Base-by-base conservation (phyloP, 129 eudicot species). In the Logfia minima region DNA sequence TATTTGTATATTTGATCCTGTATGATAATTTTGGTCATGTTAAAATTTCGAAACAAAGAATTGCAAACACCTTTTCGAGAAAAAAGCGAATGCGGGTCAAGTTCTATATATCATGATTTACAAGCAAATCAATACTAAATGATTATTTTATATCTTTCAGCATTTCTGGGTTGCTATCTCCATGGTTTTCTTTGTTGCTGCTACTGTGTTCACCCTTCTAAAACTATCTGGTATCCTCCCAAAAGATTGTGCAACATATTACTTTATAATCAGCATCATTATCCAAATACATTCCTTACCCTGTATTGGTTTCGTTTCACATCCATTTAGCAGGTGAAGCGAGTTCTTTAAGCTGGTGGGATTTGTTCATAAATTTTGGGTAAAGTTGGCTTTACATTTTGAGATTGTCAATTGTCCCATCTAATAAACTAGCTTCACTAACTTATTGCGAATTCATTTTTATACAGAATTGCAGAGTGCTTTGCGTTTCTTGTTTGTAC, bases 401-500 rank as follows among this genome's bases (percentile, higher is more conserved):
- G 28, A 16, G 62, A 26, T 19, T 76, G 52, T 45, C 19, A 43
- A 35, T 56, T 29, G n/a, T 68, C 51, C 77, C 21, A 29, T 79
- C 18, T 39, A 32, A 4, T 34, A 52, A 2, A 1, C 17, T 48
- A 62, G 28, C 70, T 56, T 43, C 24, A 69, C 68, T 74, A 41
- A 69, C 60, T 63, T 19, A 13, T 64, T 63, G 4, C 23, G 28
- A 48, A 21, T 28, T 68, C 68, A 17, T 61, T 24, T 34, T 71
- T 81, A 7, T 76, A 43, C 87, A 92, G 92, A 78, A 92, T 92
- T 74, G 97, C 96, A 9, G 92, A 92, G 81, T 92, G 96, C 84
- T 92, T 92, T 75, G 92, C 96, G 1, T 89, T 92, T 81, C 97
- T 89, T 78, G 96, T 92, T 82, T 92, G 97, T 81, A 92, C 96